Conservation (phyloP, 2,329 filamentous ascomycete genomes). For the Pestalotiopsis sp. region DNA sequence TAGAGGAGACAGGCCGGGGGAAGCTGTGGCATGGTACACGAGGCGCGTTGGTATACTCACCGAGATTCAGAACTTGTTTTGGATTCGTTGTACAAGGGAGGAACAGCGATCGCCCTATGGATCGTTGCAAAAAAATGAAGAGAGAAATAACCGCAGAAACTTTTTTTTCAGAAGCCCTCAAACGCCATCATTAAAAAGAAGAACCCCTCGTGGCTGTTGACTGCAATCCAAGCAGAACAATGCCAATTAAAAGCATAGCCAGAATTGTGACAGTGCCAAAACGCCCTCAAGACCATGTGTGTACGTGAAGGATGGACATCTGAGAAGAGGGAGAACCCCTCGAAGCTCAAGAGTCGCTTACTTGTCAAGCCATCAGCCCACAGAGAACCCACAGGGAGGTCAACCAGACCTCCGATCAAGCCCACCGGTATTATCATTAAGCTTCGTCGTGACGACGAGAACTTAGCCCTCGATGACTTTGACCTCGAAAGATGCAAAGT, state of each 20-base stretch:
- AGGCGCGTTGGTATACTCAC: conserved; percentile 10
- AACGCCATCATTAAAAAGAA: conserved; percentile 30
- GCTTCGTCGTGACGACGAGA: conserved; percentile 38
- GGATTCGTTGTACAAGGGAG: not conserved
- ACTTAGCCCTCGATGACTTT: conserved; percentile 54
- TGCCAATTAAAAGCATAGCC: conserved; percentile 31
- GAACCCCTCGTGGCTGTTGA: conserved; percentile 35
- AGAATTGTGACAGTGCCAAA: conserved; percentile 30
- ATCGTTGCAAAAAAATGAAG: not conserved
- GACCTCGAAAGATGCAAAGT: conserved; percentile 42
- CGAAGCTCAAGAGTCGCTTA: conserved; percentile 12
- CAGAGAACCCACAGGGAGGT: conserved; percentile 33
- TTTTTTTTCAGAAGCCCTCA: conserved; percentile 30
- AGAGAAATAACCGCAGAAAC: conserved; percentile 10
- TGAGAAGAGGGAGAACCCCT: conserved; percentile 19
- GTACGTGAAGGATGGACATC: conserved; percentile 14
- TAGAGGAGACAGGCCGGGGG: conserved; percentile 1
- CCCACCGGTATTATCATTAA: conserved; percentile 57
- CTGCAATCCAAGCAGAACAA: conserved; percentile 34
- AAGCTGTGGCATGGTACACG: not conserved
- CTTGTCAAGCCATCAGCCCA: conserved; percentile 23
- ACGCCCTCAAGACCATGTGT: conserved; percentile 28
- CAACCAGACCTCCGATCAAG: conserved; percentile 40
- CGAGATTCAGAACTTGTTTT: not conserved
- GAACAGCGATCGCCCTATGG: not conserved